These are phyloP conservation scores for Ascochyta pisi DNA, from an alignment of 2,329 filamentous ascomycete species.

Conservation along the genomic window DNA sequence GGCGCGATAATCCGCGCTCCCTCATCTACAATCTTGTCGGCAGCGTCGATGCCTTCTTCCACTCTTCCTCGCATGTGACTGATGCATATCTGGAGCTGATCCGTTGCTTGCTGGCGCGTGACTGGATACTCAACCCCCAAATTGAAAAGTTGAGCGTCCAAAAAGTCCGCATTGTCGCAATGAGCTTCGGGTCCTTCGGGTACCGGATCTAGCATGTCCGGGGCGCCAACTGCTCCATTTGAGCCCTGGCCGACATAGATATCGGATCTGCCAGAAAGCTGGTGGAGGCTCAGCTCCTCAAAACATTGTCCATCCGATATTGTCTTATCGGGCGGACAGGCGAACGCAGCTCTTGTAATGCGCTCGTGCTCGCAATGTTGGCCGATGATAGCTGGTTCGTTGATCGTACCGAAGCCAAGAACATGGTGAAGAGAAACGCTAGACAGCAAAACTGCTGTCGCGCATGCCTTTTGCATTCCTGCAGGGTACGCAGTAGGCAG, in stretches of 20 bases:
- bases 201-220: conserved; percentile 32
- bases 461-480: conserved; percentile 12
- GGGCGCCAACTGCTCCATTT: conserved; percentile 35
- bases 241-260: conserved; percentile 29
- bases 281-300: conserved; percentile 28
- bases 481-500: neutral
- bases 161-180: conserved; percentile 37
- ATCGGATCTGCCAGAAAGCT: conserved; percentile 30
- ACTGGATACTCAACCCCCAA: conserved; percentile 26
- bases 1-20: conserved; percentile 22
- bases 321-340: conserved; percentile 16
- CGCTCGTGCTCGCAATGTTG: conserved; percentile 38
- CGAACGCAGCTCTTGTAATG: conserved; percentile 31
- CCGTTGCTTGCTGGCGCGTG: conserved; percentile 27
- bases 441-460: conserved; percentile 13
- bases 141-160: conserved; percentile 25
- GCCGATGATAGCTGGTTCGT: conserved; percentile 29
- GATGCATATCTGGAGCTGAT: conserved; percentile 28
- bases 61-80: conserved; percentile 27
- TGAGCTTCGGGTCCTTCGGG: conserved; percentile 36
- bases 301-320: conserved; percentile 33
- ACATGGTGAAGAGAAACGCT: neutral
- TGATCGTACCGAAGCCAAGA: conserved; percentile 30
- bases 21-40: conserved; percentile 29
- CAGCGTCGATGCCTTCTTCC: conserved; percentile 28